A percentile compares a stretch with the other conserved stretches of the same genome.
These are phyloP conservation scores for Fusarium irregulare DNA, from an alignment of 2,329 filamentous ascomycete species.

Conservation along the genomic window DNA sequence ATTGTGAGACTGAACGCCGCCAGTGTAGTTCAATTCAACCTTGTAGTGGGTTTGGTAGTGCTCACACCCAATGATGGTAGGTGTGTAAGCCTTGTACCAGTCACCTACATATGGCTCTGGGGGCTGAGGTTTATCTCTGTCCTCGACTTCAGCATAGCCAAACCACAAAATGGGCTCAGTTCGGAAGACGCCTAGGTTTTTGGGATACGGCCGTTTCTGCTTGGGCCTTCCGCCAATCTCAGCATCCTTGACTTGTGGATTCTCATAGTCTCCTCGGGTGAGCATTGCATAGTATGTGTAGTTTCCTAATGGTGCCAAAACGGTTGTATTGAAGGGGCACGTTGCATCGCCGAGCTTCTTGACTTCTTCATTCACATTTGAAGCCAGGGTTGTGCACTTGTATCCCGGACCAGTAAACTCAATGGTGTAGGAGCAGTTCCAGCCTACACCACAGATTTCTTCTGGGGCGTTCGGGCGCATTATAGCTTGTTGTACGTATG, in stretches of 20 bases:
- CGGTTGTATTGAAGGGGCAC: constrained; percentile 39
- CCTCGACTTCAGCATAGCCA: constrained; percentile 41
- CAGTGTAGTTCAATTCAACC: constrained; percentile 41
- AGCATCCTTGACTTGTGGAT: constrained; percentile 17
- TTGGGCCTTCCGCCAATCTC: constrained; percentile 26
- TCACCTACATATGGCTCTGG: constrained; percentile 6
- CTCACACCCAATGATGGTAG: constrained; percentile 44
- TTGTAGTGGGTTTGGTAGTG: constrained; percentile 41
- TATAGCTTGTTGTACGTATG: constrained; percentile 35
- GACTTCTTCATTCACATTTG: constrained; percentile 18
- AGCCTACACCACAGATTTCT: constrained; percentile 41
- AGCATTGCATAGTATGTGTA: constrained; percentile 38
- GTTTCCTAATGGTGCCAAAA: constrained; percentile 37
- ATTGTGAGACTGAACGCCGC: constrained; percentile 32
- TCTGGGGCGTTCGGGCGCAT: constrained; percentile 26
- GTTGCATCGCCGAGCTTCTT: constrained; percentile 29
- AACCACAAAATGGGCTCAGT: constrained; percentile 44
- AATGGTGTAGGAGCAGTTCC: constrained; percentile 43
- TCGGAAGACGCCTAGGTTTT: constrained; percentile 38
- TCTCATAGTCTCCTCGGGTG: constrained; percentile 37
- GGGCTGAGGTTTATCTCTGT: constrained; percentile 32
- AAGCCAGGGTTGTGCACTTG: constrained; percentile 33
- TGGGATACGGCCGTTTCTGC: constrained; percentile 32
- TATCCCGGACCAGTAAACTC: constrained; percentile 42
- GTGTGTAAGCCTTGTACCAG: constrained; percentile 43